phyloP scores from a whole-genome alignment of 768 basidiomycete species.

The Scleroderma bovista region DNA sequence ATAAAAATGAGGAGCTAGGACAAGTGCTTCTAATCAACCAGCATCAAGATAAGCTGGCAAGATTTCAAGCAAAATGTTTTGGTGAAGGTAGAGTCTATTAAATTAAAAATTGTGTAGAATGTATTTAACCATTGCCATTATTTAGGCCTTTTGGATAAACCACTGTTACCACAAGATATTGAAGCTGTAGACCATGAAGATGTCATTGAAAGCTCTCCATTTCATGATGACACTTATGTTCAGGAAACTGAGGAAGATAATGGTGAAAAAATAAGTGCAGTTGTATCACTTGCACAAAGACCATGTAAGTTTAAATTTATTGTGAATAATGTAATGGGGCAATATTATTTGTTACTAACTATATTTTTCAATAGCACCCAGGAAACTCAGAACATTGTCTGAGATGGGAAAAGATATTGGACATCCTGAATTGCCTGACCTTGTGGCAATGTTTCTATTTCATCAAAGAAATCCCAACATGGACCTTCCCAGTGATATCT shows the following conservation, averaged over 20 bases:
- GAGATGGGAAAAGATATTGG: too few species aligned
- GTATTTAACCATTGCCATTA: background rate
- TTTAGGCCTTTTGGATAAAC: background rate
- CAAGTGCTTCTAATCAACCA: conserved; percentile 8
- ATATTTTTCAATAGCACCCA: conserved; percentile 4
- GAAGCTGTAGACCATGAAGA: too few species aligned
- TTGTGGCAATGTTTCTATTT: too few species aligned
- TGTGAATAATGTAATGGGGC: background rate
- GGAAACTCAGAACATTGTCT: background rate
- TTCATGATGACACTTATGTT: background rate
- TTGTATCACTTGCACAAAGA: background rate
- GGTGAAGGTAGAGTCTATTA: background rate
- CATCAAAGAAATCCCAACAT: too few species aligned
- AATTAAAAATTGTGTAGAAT: background rate
- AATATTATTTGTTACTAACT: background rate
- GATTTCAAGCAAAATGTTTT: background rate
- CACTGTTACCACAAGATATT: background rate
- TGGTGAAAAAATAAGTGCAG: background rate
- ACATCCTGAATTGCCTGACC: too few species aligned
- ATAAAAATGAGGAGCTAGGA: conserved; percentile 12
- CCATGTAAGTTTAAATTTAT: background rate
- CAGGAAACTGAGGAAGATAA: background rate
- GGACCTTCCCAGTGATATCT: conserved; percentile 6
- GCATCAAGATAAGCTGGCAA: conserved; percentile 1
- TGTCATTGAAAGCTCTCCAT: background rate